A percentile compares a stretch with the other conserved stretches of the same genome.
phyloP scores from a whole-genome alignment of 257 asterid species.

The Nicotiana obtusifolia region DNA sequence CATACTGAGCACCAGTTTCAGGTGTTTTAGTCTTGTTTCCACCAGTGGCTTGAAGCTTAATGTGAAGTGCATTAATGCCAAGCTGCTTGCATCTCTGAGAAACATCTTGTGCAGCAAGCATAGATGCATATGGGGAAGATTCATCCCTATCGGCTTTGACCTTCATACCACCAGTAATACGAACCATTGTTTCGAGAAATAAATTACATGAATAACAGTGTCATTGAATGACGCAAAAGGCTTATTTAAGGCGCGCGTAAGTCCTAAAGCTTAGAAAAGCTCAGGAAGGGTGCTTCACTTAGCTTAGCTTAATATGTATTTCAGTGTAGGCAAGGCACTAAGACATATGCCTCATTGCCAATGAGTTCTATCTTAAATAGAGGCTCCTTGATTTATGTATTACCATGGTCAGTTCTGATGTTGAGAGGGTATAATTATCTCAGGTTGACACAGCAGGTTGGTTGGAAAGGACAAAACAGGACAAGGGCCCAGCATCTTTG shows the following conservation, averaged over 20 bases:
- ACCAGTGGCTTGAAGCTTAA: constrained; percentile 7
- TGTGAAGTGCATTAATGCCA: constrained; percentile 7
- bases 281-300: too few species aligned
- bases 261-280: too few species aligned
- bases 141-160: constrained; percentile 8
- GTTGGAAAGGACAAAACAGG: constrained; percentile 92
- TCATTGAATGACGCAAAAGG: too few species aligned
- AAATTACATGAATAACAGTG: too few species aligned
- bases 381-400: neutral
- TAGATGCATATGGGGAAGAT: constrained; percentile 7
- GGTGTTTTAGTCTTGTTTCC: constrained; percentile 9
- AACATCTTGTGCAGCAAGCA: constrained; percentile 9
- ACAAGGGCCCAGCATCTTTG: constrained; percentile 86
- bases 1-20: constrained; percentile 8
- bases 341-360: too few species aligned
- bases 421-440: neutral
- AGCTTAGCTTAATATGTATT: too few species aligned
- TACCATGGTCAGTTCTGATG: neutral
- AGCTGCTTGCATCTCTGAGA: constrained; percentile 8
- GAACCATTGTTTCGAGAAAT: too few species aligned
- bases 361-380: too few species aligned
- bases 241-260: too few species aligned
- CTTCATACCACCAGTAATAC: neutral
- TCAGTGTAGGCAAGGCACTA: too few species aligned
- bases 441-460: constrained; percentile 99